Evolutionary conservation across 352 stramenopile genomes (phyloP).

Genomic region (Blastocystis hominis): DNA sequence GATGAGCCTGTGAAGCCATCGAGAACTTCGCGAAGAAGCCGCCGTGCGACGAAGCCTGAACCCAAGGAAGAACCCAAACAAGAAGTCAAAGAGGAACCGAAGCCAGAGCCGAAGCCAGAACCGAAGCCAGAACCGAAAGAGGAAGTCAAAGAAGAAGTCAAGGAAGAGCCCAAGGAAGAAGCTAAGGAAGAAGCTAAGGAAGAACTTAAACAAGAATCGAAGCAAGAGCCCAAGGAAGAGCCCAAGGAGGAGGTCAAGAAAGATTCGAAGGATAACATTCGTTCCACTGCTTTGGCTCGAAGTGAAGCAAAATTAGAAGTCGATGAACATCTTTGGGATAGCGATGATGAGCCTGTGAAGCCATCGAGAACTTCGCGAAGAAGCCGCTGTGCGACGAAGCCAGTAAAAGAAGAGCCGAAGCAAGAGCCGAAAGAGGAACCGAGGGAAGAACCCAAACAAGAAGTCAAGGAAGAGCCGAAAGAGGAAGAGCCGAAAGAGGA

Average conservation of each 20-base stretch:
- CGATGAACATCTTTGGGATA: slow-evolving; percentile 43
- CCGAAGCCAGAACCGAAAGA: not conserved
- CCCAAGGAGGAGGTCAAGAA: not conserved
- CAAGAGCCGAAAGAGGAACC: not conserved
- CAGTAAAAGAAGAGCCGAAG: not conserved
- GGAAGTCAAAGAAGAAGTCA: not conserved
- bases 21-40: not conserved
- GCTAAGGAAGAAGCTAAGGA: not conserved
- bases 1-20: not conserved
- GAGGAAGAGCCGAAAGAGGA: no score
- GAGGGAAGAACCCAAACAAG: not conserved
- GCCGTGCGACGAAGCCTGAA: not conserved
- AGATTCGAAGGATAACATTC: not conserved
- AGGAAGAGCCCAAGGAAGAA: not conserved
- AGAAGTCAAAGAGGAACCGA: not conserved
- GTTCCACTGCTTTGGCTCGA: slow-evolving; percentile 22
- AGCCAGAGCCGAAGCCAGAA: not conserved
- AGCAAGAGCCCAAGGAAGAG: not conserved
- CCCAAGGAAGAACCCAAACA: not conserved
- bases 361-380: not conserved
- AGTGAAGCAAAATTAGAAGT: slow-evolving; percentile 17
- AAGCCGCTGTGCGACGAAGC: not conserved
- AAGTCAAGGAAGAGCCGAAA: not conserved
- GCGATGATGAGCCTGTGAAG: not conserved
- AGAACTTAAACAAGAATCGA: not conserved